Percentiles rank a stretch among this genome's conserved stretches.
Conservation (phyloP, 345 rosid genomes). For the Eucalyptus coolabah region DNA sequence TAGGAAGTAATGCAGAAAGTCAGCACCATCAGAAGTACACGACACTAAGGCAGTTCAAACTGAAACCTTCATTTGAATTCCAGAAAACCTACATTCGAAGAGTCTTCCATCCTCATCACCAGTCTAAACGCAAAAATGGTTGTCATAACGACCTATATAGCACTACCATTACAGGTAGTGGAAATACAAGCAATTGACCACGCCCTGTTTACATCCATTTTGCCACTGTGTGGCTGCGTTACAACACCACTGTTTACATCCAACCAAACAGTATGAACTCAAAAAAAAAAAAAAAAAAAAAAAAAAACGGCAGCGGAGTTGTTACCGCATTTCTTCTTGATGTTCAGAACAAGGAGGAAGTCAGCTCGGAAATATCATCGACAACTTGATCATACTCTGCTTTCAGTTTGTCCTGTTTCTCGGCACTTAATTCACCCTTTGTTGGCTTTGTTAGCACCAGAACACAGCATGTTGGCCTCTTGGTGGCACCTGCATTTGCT, state of each 20-base stretch:
- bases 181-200: background rate
- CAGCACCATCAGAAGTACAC: background rate
- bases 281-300: too few relatives aligned
- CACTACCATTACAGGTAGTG: background rate
- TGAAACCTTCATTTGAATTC: background rate
- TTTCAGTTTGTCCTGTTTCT: conserved; percentile 58
- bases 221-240: background rate
- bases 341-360: conserved; percentile 29
- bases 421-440: conserved; percentile 60
- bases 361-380: conserved; percentile 49
- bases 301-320: background rate
- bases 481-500: conserved; percentile 87
- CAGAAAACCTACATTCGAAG: background rate
- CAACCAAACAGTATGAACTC: background rate
- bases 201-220: background rate
- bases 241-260: background rate
- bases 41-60: background rate
- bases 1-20: too few relatives aligned
- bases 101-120: background rate
- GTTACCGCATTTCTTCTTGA: background rate
- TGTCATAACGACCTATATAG: background rate
- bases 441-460: conserved; percentile 69
- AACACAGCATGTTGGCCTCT: conserved; percentile 96
- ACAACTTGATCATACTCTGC: conserved; percentile 54
- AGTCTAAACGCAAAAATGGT: background rate